phyloP scores from a whole-genome alignment of 1,284 basidiomycete genomes.

The Tranzscheliella williamsii region DNA sequence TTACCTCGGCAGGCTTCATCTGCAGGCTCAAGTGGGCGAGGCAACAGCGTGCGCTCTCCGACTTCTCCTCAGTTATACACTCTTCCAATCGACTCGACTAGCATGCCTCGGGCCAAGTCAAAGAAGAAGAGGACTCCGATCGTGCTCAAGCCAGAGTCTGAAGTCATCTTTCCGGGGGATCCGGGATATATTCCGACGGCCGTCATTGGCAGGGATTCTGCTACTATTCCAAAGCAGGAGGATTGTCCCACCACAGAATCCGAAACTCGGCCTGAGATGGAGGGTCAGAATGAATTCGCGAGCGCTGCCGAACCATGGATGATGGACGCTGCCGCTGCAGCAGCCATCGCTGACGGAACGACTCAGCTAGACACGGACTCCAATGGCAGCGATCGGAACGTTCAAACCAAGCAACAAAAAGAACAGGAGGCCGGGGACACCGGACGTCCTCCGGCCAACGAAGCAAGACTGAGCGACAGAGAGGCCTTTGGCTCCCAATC shows the following conservation, averaged over 20 bases:
- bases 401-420: no score
- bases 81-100: slow-evolving; percentile 32
- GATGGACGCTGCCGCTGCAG: not conserved
- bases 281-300: no score
- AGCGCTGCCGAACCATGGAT: not conserved
- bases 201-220: slow-evolving; percentile 9
- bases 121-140: slow-evolving; percentile 32
- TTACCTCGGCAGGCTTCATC: no score
- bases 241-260: no score
- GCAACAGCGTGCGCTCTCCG: slow-evolving; percentile 20
- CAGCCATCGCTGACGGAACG: not conserved
- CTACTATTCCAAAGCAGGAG: slow-evolving; percentile 1
- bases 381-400: no score
- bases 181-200: slow-evolving; percentile 12
- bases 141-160: slow-evolving; percentile 34
- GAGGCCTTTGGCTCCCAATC: no score
- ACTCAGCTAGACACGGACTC: not conserved
- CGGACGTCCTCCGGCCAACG: no score
- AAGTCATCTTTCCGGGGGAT: slow-evolving; percentile 26
- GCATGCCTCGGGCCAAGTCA: slow-evolving; percentile 8
- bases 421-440: no score
- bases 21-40: slow-evolving; percentile 1
- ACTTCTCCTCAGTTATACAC: slow-evolving; percentile 9
- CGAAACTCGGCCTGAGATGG: no score
- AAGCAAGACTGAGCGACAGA: no score